Conservation (phyloP, 352 stramenopile genomes). For the Phytophthora pisi region DNA sequence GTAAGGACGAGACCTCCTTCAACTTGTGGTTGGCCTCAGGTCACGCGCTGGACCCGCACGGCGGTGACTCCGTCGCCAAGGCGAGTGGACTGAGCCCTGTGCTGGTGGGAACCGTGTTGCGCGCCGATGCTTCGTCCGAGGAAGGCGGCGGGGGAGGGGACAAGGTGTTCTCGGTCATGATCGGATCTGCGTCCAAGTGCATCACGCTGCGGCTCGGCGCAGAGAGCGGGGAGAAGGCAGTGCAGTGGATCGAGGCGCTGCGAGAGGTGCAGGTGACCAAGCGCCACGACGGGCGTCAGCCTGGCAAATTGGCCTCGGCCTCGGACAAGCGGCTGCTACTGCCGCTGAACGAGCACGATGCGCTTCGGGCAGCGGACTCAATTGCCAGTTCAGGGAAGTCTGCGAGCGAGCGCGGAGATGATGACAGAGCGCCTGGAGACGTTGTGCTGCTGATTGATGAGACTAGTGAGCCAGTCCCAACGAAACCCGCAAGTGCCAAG, state of each 20-base stretch:
- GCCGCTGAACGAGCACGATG: constrained; percentile 38
- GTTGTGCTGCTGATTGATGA: constrained; percentile 9
- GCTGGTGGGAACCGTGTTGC: constrained; percentile 58
- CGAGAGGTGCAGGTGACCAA: constrained; percentile 63
- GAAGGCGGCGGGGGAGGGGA: constrained; percentile 41
- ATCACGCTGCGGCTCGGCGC: constrained; percentile 49
- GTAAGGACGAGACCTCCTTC: constrained; percentile 72
- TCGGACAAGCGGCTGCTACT: constrained; percentile 37
- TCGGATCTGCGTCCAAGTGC: constrained; percentile 51
- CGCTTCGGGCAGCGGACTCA: constrained; percentile 16
- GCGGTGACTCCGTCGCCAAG: constrained; percentile 26
- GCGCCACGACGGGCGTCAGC: constrained; percentile 2
- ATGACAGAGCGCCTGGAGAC: constrained; percentile 1
- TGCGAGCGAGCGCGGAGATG: constrained; percentile 14
- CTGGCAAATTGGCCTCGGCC: constrained; percentile 17
- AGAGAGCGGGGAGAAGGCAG: constrained; percentile 45
- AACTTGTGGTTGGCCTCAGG: constrained; percentile 60
- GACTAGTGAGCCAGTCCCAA: constrained; percentile 2
- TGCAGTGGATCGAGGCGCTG: constrained; percentile 61
- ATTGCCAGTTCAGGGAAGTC: constrained; percentile 10
- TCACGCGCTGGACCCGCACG: constrained; percentile 39
- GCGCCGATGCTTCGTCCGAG: constrained; percentile 41
- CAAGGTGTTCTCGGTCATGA: constrained; percentile 54
- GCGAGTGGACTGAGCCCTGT: constrained; percentile 40
- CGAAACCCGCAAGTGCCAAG: constrained; percentile 32